Conservation (phyloP, 352 stramenopile genomes). For the Globisporangium canariense region DNA sequence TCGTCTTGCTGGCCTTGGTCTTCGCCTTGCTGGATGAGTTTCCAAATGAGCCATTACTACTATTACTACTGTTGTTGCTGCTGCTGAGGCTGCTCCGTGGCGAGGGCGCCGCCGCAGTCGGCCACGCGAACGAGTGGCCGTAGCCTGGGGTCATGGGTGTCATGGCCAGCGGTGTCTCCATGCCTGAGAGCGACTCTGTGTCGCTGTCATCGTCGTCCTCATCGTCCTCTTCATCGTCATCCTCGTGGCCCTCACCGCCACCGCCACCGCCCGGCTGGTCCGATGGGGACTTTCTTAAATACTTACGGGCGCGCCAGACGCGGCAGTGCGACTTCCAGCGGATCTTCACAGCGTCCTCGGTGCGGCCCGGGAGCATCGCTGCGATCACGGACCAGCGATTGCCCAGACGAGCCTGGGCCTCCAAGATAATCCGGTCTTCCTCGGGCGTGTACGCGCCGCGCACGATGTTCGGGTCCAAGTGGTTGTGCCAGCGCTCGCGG, state of each 20-base stretch:
- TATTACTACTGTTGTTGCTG: neutral
- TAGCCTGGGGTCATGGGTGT: conserved; percentile 19
- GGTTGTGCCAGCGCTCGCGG: conserved; percentile 89
- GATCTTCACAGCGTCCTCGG: conserved; percentile 92
- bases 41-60: neutral
- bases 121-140: conserved; percentile 15
- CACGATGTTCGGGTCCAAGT: conserved; percentile 86
- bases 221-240: conserved; percentile 1
- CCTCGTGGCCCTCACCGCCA: neutral
- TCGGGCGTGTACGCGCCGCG: conserved; percentile 85
- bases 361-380: conserved; percentile 80
- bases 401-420: conserved; percentile 79
- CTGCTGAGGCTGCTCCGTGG: neutral
- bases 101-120: conserved; percentile 4
- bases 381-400: conserved; percentile 91
- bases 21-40: neutral
- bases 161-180: conserved; percentile 20
- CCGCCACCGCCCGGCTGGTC: conserved; percentile 7
- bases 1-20: conserved; percentile 1
- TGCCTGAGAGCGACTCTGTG: conserved; percentile 20
- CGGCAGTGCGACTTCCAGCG: conserved; percentile 89
- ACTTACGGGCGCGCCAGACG: conserved; percentile 78
- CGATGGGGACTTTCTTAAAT: conserved; percentile 58
- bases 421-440: conserved; percentile 87
- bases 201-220: conserved; percentile 10